These are phyloP conservation scores for Podospora didyma DNA, from an alignment of 495 filamentous ascomycete species.

Conservation along the genomic window DNA sequence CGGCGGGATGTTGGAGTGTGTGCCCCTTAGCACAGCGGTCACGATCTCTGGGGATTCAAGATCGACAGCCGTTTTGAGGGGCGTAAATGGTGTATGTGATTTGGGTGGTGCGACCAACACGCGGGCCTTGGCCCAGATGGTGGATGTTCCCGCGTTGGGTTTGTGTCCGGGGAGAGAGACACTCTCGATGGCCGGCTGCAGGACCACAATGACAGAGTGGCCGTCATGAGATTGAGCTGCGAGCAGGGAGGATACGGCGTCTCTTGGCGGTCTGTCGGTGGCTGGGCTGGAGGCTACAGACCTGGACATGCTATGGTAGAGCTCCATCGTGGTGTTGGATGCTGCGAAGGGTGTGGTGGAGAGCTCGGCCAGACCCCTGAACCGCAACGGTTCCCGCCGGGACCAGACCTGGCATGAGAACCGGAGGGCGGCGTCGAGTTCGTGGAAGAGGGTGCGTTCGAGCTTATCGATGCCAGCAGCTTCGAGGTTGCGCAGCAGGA, in stretches of 20 bases:
- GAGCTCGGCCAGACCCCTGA: conserved; percentile 6
- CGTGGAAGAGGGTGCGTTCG: background rate
- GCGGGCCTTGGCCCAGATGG: conserved; percentile 6
- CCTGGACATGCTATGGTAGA: no score
- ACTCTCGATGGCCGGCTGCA: conserved; percentile 4
- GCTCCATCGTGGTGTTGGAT: conserved; percentile 4
- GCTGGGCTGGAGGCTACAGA: no score
- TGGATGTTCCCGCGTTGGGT: background rate
- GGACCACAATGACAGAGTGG: conserved; percentile 10
- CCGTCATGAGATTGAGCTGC: conserved; percentile 4
- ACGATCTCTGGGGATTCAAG: background rate
- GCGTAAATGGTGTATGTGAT: no score
- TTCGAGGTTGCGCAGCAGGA: conserved; percentile 11
- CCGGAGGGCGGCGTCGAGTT: conserved; percentile 13
- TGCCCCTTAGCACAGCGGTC: background rate
- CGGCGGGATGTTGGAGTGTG: background rate
- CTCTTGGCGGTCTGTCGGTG: background rate
- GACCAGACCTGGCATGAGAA: conserved; percentile 22
- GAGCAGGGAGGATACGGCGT: background rate
- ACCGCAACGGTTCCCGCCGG: background rate
- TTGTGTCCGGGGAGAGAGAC: background rate
- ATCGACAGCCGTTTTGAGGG: background rate
- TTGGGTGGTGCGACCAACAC: conserved; percentile 5
- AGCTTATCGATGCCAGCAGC: conserved; percentile 12
- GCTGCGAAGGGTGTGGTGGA: background rate